phyloP scores from a whole-genome alignment of 805 yeast species.

The Starmerella gropengiesseri region DNA sequence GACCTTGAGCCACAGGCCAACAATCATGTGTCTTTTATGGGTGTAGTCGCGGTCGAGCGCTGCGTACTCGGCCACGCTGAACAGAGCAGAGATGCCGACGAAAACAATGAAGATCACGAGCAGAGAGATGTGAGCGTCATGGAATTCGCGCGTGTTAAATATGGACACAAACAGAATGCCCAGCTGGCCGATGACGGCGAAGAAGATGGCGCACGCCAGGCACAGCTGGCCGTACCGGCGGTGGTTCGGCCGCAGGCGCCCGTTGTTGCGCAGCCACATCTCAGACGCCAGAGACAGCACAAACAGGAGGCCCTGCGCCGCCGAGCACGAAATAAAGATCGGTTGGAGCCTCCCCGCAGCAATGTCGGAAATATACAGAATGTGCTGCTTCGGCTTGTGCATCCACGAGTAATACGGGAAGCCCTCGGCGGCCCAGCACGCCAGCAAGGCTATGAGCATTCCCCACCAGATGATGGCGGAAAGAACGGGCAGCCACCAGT shows the following conservation, averaged over 20 bases:
- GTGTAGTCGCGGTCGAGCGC: slow-evolving; percentile 38
- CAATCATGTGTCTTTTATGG: slow-evolving; percentile 24
- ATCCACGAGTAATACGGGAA: slow-evolving; percentile 56
- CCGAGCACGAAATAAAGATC: slow-evolving; percentile 66
- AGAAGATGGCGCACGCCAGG: slow-evolving; percentile 36
- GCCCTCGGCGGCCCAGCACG: slow-evolving; percentile 74
- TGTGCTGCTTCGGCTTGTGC: slow-evolving; percentile 35
- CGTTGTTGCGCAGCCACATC: slow-evolving; percentile 46
- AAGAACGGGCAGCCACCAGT: slow-evolving; percentile 49
- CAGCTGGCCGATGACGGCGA: slow-evolving; percentile 51
- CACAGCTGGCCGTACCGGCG: slow-evolving; percentile 35
- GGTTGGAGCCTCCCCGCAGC: slow-evolving; percentile 85
- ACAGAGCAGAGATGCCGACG: slow-evolving; percentile 43
- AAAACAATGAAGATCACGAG: slow-evolving; percentile 62
- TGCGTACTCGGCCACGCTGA: slow-evolving; percentile 37
- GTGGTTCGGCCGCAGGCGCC: slow-evolving; percentile 45
- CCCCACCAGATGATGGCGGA: slow-evolving; percentile 77
- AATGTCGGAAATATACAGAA: slow-evolving; percentile 66
- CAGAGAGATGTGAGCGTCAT: slow-evolving; percentile 47
- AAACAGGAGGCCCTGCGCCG: slow-evolving; percentile 65
- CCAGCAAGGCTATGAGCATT: slow-evolving; percentile 70
- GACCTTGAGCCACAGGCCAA: slow-evolving; percentile 41
- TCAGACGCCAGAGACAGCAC: slow-evolving; percentile 55
- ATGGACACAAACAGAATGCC: slow-evolving; percentile 67
- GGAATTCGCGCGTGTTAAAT: slow-evolving; percentile 52